These are phyloP conservation scores for Paxillus rubicundulus DNA, from an alignment of 768 basidiomycete genomes.

Conservation along the genomic window DNA sequence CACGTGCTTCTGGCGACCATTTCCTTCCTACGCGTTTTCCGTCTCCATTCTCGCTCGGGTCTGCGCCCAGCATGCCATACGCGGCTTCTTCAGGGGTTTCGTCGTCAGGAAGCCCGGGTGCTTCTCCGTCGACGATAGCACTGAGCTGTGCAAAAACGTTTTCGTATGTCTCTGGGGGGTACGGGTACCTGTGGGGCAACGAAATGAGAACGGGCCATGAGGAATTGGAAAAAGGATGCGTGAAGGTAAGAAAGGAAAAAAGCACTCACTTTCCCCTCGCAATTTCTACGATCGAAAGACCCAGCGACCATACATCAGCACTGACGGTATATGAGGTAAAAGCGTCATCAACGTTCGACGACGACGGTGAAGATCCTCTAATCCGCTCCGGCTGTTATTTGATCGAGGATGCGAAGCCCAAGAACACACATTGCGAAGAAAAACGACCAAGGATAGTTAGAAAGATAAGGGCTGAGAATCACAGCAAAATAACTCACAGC, in stretches of 20 bases:
- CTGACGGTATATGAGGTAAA: slow-evolving; percentile 82
- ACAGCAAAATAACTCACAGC: slow-evolving; percentile 57
- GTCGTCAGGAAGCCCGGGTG: slow-evolving; percentile 77
- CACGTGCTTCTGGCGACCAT: slow-evolving; percentile 53
- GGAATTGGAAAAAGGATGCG: neutral
- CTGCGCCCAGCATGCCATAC: slow-evolving; percentile 6
- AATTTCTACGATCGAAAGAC: slow-evolving; percentile 91
- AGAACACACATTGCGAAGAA: neutral
- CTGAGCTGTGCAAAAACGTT: slow-evolving; percentile 96
- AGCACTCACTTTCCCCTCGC: slow-evolving; percentile 58
- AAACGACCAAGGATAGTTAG: slow-evolving; percentile 4
- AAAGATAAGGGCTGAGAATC: neutral
- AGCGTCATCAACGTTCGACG: slow-evolving; percentile 29
- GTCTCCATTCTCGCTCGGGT: slow-evolving; percentile 14
- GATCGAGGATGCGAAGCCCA: neutral
- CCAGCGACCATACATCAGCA: slow-evolving; percentile 97
- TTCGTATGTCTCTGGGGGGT: slow-evolving; percentile 94
- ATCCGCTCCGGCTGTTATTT: slow-evolving; percentile 84
- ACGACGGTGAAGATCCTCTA: slow-evolving; percentile 72
- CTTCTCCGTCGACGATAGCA: slow-evolving; percentile 95
- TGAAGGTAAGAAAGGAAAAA: neutral
- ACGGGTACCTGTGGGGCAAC: slow-evolving; percentile 61
- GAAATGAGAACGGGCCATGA: slow-evolving; percentile 1
- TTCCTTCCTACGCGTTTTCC: slow-evolving; percentile 14
- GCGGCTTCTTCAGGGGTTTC: slow-evolving; percentile 12